These are phyloP conservation scores for Salicornia ramosissima DNA, from an alignment of 148 eudicot species.

Conservation along the genomic window DNA sequence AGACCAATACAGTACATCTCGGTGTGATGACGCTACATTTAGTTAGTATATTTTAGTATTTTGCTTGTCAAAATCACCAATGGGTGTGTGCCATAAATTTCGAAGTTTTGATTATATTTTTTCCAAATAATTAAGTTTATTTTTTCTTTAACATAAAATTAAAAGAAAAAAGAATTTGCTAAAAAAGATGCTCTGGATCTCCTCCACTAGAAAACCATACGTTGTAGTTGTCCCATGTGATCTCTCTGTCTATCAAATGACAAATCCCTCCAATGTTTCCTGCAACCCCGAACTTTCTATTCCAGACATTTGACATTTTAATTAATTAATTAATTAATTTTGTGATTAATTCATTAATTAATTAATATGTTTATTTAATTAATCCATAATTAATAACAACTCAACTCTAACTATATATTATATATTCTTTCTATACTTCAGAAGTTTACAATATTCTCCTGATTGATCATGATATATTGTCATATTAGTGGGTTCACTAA, in stretches of 20 bases:
- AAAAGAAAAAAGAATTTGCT: too few relatives aligned
- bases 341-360: conserved; percentile 7
- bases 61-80: too few relatives aligned
- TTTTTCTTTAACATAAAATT: too few relatives aligned
- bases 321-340: too few relatives aligned
- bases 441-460: not conserved
- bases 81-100: too few relatives aligned
- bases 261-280: conserved; percentile 7
- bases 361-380: not conserved
- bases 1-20: too few relatives aligned
- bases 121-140: too few relatives aligned
- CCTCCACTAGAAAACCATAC: conserved; percentile 20
- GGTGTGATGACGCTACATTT: too few relatives aligned
- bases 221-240: conserved; percentile 25
- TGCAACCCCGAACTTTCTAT: conserved; percentile 23
- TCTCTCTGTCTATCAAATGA: not conserved
- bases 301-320: conserved; percentile 15
- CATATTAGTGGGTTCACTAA: conserved; percentile 8
- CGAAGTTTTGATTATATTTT: too few relatives aligned
- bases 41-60: too few relatives aligned
- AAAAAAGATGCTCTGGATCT: conserved; percentile 20
- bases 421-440: conserved; percentile 9
- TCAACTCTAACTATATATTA: conserved; percentile 13
- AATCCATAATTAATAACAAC: conserved; percentile 9
- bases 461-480: conserved; percentile 1